Evolutionary conservation across 257 asterid genomes (phyloP), one percentile per base, ranked within the genome.

Genomic region (Jaltomata sinuosa): DNA sequence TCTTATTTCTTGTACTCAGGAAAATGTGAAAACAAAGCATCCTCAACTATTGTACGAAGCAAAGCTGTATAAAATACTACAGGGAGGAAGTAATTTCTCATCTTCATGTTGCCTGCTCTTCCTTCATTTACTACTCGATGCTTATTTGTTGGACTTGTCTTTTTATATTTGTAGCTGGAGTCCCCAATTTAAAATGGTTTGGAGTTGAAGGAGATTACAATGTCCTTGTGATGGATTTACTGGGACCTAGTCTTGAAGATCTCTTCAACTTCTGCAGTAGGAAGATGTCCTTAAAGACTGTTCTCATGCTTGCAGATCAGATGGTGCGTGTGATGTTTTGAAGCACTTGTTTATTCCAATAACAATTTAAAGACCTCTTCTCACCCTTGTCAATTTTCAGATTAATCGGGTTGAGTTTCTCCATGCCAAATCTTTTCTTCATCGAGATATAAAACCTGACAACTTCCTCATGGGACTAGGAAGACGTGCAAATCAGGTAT

Each of bases 231-330:
- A 87, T 93, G 93, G 95, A 93, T 90, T 88, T 93, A 83, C 82
- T 93, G 89, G 97, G 97, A 77, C 95, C 97, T 47, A 93, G 97
- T 87, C 95, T 93, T 69, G 95, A 93, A 83, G 97, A 93, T 88
- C 84, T 93, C 84, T 93, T 93, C 88, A 89, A 85, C 85, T 93
- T 90, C 87, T 93, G 97, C 79, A 90, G 91, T 82, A 88, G 95
- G 89, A 93, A 91, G 89, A 87, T 93, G 72, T 93, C 97, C 10
- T 81, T 93, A 34, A 93, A 93, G 89, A 91, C 93, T 27, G 97
- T 93, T 85, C 97, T 93, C 88, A 93, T 93, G 94, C 94, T 93
- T 85, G 97, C 94, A 25, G 97, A 93, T 89, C 97, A 93, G 89
- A 93, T 93, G 94, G 97, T 90, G 84, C 18, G 36, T 38, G 54